Evolutionary conservation across 164 flowering plant genomes (phyloP).

Genomic region (Annona squamosa): DNA sequence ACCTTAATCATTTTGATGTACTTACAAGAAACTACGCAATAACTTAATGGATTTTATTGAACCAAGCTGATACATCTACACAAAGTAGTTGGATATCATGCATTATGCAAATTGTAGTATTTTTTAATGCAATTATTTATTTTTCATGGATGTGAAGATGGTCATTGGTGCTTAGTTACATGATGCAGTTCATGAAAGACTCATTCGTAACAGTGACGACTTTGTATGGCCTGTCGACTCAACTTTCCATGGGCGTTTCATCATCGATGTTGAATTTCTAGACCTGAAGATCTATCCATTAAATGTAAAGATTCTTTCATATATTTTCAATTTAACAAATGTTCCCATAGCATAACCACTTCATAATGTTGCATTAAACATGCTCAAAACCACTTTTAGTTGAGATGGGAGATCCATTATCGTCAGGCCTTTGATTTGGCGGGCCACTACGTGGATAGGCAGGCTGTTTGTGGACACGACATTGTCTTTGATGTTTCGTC

Average conservation of each 20-base stretch:
- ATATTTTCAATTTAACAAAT: neutral
- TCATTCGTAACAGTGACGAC: constrained; percentile 64
- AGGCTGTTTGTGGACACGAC: no score
- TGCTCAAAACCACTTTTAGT: neutral
- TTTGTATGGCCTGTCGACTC: constrained; percentile 82
- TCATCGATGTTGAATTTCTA: constrained; percentile 87
- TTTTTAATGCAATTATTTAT: neutral
- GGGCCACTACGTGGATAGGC: neutral
- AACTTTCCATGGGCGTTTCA: constrained; percentile 59
- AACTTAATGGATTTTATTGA: no score
- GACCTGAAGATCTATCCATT: constrained; percentile 63
- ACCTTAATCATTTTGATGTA: no score
- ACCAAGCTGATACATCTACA: neutral
- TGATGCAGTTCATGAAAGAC: constrained; percentile 72
- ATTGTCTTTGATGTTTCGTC: neutral
- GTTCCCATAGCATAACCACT: neutral
- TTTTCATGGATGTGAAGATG: constrained; percentile 6
- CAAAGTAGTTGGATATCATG: neutral
- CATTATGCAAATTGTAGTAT: neutral
- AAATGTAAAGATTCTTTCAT: constrained; percentile 38
- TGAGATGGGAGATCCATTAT: neutral
- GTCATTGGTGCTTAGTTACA: neutral
- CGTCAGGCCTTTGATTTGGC: neutral
- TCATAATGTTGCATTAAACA: neutral
- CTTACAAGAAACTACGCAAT: no score